Base-by-base conservation (phyloP, 2,329 filamentous ascomycete species). In the Didymellaceae sp. region DNA sequence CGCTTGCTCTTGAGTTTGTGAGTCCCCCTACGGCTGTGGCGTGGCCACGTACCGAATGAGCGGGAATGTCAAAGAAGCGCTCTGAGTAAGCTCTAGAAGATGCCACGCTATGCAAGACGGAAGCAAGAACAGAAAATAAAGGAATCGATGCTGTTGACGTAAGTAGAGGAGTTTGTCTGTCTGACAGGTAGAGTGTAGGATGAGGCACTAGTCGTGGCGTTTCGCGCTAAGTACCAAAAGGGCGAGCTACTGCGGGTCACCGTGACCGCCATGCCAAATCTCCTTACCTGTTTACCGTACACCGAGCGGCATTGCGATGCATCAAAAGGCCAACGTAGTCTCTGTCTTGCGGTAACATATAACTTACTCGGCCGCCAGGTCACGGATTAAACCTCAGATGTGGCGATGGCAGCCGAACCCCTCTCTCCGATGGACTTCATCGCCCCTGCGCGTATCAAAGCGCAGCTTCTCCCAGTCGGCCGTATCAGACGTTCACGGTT, bases 401-500 rank as follows among this genome's bases (percentile, higher is more conserved):
- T 75, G 80, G 88, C 77, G 71, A 96, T 96, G 91, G 87, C 84
- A 78, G 82, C 89, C 77, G 93, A 97, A 80, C 87, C 90, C 75
- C 85, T 96, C 74, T 89, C 92, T 73, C 91, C 93, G 75, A 62
- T 66, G 45, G 45, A 49, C 45, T 49, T 49, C 31, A 86, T 92
- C 78, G 89, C 92, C 75, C 91, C 91, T 72, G 93, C 91, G 78
- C 89, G 90, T 82, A 86, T 97, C 70, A 89, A 90, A 78, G 90
- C 88, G 57, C 84, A 97, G 63, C 83, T 96, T 52, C 80, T 97
- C 55, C 94, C 94, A 45, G 81, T 96, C 61, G 93, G 93, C 44
- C 87, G 85, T 69, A 94, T 97, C 72, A 92, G 87, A 72, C 85
- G 87, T 54, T 86, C 88, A 44, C 85, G 89, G 52, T 97, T 97